Base-by-base conservation (phyloP, 2,329 filamentous ascomycete species). In the Pezicula carpinea region DNA sequence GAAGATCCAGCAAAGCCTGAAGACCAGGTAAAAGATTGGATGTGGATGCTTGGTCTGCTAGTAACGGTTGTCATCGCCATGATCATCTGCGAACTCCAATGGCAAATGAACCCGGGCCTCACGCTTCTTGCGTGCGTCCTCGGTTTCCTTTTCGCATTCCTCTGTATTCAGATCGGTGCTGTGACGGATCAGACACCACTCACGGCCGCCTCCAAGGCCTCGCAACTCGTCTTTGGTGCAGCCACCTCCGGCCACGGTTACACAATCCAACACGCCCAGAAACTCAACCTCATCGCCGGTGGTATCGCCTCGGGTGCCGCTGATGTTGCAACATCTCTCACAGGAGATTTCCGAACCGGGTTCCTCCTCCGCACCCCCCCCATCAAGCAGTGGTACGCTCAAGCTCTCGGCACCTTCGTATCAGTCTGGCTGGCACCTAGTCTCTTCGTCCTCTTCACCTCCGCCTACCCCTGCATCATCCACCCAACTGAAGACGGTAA, bases 391-490 rank as follows among this genome's bases (percentile, higher is more conserved):
- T 87, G 81, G 72, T 71, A 82, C 54, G 82, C 82, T 0, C 83
- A 87, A 64, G 74, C 72, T 35, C 64, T 83, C 13, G 82, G 82
- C 22, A 78, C 78, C 7, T 62, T 84, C 26, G 74, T 85, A 40
- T 75, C 82, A n/a, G 72, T 85, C 54, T 85, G 84, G 67, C 66
- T 87, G 11, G 80, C 82, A 0, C 82, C 82, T 1, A 81, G 78
- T 8, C 74, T 87, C 55, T 87, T 85, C 59, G 76, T 85, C 29
- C 75, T 86, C 38, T 86, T 86, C 69, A 75, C 79, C 52, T 73
- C 75, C 5, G 83, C 83, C 0, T 87, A 87, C 62, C 83, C 82
- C 1, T 87, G 83, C 60, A 82, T 87, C 54, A 74, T 80, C 59
- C 68, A 75, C 49, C 53, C 66, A 15, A 60, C 67, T 2, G 67